Evolutionary conservation across 1,284 basidiomycete genomes (phyloP).

Genomic region (Sphaerobolus stellatus): DNA sequence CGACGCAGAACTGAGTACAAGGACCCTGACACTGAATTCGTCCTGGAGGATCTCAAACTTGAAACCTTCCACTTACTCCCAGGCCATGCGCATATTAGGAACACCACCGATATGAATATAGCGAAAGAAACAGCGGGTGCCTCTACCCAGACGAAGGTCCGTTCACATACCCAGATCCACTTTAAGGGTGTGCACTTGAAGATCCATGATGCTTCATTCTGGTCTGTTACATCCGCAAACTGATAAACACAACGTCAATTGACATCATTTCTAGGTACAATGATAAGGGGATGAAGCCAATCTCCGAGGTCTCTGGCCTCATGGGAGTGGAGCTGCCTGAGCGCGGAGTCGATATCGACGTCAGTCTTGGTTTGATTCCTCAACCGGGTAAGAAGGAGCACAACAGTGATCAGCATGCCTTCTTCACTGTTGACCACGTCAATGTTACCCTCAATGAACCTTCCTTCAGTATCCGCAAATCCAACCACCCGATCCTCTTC

Average conservation of each 20-base stretch:
- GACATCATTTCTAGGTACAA: constrained; percentile 36
- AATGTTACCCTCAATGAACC: constrained; percentile 45
- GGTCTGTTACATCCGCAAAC: constrained; percentile 18
- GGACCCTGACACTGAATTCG: constrained; percentile 63
- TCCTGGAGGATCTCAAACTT: constrained; percentile 68
- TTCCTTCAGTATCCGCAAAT: constrained; percentile 28
- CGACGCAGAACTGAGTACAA: constrained; percentile 62
- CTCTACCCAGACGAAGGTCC: constrained; percentile 37
- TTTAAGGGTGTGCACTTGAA: constrained; percentile 60
- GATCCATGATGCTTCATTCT: constrained; percentile 67
- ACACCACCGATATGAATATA: constrained; percentile 71
- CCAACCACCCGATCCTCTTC: constrained; percentile 59
- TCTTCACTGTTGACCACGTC: constrained; percentile 58
- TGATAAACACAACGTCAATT: neutral
- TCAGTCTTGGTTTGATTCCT: constrained; percentile 62
- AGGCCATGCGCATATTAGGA: constrained; percentile 66
- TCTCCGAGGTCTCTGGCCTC: constrained; percentile 57
- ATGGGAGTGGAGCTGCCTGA: constrained; percentile 59
- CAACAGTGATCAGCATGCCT: constrained; percentile 43
- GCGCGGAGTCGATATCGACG: constrained; percentile 63
- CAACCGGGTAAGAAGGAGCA: constrained; percentile 39
- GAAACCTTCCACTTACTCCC: constrained; percentile 64
- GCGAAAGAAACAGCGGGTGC: constrained; percentile 40
- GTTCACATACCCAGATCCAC: constrained; percentile 61
- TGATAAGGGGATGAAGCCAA: constrained; percentile 53